Evolutionary conservation across 2,329 filamentous ascomycete species (phyloP).

Genomic region (Cercospora sesami): DNA sequence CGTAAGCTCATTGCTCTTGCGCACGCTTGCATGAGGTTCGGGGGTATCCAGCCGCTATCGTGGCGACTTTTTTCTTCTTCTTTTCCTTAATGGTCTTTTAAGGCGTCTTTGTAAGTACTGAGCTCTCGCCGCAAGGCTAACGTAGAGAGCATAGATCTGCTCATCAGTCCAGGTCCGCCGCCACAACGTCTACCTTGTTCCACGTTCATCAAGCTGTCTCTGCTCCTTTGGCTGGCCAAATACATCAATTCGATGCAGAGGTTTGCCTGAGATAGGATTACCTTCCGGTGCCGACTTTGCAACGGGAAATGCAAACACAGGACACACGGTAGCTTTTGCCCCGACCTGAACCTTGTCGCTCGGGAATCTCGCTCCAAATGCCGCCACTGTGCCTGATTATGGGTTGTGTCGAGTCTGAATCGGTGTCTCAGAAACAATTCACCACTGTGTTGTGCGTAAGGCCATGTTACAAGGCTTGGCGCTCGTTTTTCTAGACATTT

Average conservation of each 20-base stretch:
- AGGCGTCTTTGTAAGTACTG: background rate
- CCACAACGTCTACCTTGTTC: background rate
- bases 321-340: no score
- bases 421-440: background rate
- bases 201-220: background rate
- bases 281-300: no score
- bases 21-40: background rate
- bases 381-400: background rate
- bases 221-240: background rate
- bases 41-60: background rate
- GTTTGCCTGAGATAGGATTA: no score
- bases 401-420: background rate
- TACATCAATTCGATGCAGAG: background rate
- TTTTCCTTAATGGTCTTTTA: background rate
- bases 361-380: background rate
- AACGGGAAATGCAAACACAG: no score
- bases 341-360: no score
- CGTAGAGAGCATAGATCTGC: background rate
- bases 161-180: background rate
- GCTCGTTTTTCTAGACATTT: no score
- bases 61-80: background rate
- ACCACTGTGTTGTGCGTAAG: background rate
- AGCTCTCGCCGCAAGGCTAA: background rate
- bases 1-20: background rate
- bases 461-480: background rate